These are phyloP conservation scores for Fistulifera solaris DNA, from an alignment of 108 stramenopile genomes.

Conservation along the genomic window DNA sequence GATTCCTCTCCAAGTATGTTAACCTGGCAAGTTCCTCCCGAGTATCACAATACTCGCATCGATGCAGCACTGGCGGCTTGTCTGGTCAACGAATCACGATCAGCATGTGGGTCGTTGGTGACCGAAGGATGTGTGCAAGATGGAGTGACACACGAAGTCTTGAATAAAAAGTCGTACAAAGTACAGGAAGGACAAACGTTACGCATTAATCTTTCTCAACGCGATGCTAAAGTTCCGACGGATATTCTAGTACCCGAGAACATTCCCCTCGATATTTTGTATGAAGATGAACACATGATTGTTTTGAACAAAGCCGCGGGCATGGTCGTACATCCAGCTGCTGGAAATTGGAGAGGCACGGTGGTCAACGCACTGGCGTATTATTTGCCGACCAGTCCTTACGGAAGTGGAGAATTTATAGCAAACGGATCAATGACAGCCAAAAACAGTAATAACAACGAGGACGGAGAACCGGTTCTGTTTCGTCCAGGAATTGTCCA, in stretches of 20 bases:
- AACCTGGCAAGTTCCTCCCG: conserved; percentile 14
- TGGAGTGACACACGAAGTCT: not conserved
- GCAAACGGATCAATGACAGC: not conserved
- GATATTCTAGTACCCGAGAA: conserved; percentile 65
- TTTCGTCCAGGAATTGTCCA: conserved; percentile 96
- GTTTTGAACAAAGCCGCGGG: conserved; percentile 88
- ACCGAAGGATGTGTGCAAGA: conserved; percentile 24
- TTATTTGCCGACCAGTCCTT: conserved; percentile 65
- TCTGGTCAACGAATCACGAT: conserved; percentile 33
- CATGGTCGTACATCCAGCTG: conserved; percentile 97
- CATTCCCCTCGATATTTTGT: conserved; percentile 73
- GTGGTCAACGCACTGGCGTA: conserved; percentile 92
- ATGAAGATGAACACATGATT: conserved; percentile 89
- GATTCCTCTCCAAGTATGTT: not conserved
- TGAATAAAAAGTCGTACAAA: conserved; percentile 42
- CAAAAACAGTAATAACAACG: not conserved
- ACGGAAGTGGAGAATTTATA: conserved; percentile 23
- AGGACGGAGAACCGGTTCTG: conserved; percentile 37
- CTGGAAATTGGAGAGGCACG: conserved; percentile 93
- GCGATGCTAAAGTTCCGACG: conserved; percentile 25
- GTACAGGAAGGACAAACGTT: conserved; percentile 27
- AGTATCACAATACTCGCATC: conserved; percentile 34
- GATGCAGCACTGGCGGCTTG: conserved; percentile 36
- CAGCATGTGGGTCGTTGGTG: conserved; percentile 35
- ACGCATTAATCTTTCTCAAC: conserved; percentile 16